These are phyloP conservation scores for Neonectria magnoliae DNA, from an alignment of 2,329 filamentous ascomycete species.

Conservation along the genomic window DNA sequence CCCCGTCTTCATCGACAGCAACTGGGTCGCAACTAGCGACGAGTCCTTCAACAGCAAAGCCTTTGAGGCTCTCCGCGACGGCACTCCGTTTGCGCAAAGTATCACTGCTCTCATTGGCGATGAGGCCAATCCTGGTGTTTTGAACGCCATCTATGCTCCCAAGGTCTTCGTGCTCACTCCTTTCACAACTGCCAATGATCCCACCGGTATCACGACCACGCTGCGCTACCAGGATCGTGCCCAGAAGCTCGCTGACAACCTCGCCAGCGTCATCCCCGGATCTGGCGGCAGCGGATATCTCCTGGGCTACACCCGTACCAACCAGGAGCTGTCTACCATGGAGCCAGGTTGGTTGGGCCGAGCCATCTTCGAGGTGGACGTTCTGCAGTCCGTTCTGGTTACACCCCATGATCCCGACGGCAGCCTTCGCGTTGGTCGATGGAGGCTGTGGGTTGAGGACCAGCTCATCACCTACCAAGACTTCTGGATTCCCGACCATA, in stretches of 20 bases:
- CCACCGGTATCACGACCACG: neutral
- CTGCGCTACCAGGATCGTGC: conserved; percentile 23
- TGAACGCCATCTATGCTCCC: conserved; percentile 25
- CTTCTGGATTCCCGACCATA: conserved; percentile 13
- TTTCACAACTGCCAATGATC: conserved; percentile 8
- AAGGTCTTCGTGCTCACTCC: conserved; percentile 32
- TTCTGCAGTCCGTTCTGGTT: conserved; percentile 12
- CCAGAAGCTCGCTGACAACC: neutral
- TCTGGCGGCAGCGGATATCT: conserved; percentile 10
- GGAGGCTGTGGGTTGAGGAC: conserved; percentile 37
- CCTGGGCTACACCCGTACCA: conserved; percentile 26
- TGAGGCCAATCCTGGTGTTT: conserved; percentile 9
- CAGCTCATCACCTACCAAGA: conserved; percentile 25
- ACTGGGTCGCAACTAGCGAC: conserved; percentile 7
- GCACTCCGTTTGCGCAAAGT: conserved; percentile 4
- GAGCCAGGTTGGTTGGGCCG: conserved; percentile 10
- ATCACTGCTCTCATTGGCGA: conserved; percentile 19
- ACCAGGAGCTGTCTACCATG: conserved; percentile 3
- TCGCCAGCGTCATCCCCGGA: conserved; percentile 22
- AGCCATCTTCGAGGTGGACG: conserved; percentile 28
- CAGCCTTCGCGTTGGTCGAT: conserved; percentile 19
- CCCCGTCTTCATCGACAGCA: conserved; percentile 25
- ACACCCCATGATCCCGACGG: neutral
- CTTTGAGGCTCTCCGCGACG: conserved; percentile 29
- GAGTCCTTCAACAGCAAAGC: conserved; percentile 11